Conservation (phyloP, 2,329 filamentous ascomycete species). For the Clarireedia monteithiana region DNA sequence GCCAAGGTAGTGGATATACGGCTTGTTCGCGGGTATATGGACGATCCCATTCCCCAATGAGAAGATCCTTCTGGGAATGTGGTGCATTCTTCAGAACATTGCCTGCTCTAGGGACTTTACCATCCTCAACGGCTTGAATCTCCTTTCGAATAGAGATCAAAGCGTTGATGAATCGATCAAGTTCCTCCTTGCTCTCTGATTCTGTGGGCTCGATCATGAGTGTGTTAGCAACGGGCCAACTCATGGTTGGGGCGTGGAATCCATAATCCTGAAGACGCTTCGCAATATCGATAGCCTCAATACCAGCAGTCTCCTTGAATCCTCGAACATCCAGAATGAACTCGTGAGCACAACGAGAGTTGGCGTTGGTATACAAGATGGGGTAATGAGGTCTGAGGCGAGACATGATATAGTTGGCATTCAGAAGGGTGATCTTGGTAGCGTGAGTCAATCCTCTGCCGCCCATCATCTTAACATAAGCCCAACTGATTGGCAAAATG, state of each 20-base stretch:
- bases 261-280: constrained; percentile 96
- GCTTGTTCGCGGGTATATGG: constrained; percentile 74
- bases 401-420: constrained; percentile 93
- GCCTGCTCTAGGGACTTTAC: constrained; percentile 61
- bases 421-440: constrained; percentile 87
- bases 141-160: constrained; percentile 80
- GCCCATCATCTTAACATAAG: constrained; percentile 93
- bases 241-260: constrained; percentile 97
- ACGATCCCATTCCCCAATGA: constrained; percentile 72
- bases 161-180: constrained; percentile 89
- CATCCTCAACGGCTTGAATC: constrained; percentile 76
- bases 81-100: constrained; percentile 89
- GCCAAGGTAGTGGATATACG: constrained; percentile 74
- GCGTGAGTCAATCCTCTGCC: constrained; percentile 75
- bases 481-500: constrained; percentile 90
- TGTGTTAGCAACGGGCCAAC: constrained; percentile 89
- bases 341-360: constrained; percentile 88
- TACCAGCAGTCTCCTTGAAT: constrained; percentile 73
- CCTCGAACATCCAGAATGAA: constrained; percentile 87
- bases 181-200: constrained; percentile 83
- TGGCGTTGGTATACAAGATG: constrained; percentile 87
- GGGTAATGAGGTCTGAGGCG: constrained; percentile 79
- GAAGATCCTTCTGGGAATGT: constrained; percentile 74
- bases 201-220: constrained; percentile 98
- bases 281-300: constrained; percentile 91